Evolutionary conservation across 768 basidiomycete species (phyloP).

Genomic region (Termitomyces sp.): DNA sequence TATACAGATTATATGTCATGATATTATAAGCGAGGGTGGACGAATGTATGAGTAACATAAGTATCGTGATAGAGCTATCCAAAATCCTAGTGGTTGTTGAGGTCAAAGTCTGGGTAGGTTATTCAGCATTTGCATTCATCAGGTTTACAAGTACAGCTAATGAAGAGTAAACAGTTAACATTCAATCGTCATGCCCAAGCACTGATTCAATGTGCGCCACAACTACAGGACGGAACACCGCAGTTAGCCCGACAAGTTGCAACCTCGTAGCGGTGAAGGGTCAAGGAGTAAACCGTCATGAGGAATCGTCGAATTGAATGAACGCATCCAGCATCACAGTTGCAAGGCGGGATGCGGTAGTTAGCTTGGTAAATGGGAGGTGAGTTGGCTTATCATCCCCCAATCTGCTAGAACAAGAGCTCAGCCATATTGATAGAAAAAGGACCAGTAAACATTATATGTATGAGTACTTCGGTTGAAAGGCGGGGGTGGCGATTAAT

Average conservation of each 20-base stretch:
- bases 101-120: constrained; percentile 37
- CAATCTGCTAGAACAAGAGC: background rate
- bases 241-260: no score
- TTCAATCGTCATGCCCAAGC: no score
- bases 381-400: constrained; percentile 23
- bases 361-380: constrained; percentile 35
- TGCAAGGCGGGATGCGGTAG: constrained; percentile 48
- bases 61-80: background rate
- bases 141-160: constrained; percentile 57
- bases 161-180: background rate
- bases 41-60: background rate
- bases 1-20: background rate
- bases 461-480: background rate
- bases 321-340: no score
- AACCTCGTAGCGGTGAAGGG: no score
- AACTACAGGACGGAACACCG: no score
- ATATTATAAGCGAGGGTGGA: background rate
- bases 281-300: no score
- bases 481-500: background rate
- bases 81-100: background rate
- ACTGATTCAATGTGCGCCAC: no score
- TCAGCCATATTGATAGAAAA: background rate
- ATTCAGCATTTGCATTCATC: no score
- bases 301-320: background rate
- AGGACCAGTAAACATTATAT: background rate